Percentiles rank a stretch among this genome's conserved stretches.
Evolutionary conservation across 768 basidiomycete species (phyloP).

Genomic region (Termitomyces heimii): DNA sequence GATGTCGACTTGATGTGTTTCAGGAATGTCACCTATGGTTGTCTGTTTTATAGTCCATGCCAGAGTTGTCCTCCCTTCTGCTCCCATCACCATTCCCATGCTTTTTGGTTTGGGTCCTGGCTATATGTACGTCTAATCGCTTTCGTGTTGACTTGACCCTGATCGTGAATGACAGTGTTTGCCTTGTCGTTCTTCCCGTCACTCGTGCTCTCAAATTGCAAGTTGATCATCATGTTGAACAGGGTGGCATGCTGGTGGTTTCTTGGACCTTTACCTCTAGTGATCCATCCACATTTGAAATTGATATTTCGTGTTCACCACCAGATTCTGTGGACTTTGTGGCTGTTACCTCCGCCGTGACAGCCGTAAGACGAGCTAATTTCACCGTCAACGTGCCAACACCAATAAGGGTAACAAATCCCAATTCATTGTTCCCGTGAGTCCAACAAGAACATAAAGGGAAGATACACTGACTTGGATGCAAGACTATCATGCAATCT

Average conservation of each 20-base stretch:
- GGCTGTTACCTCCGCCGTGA: neutral
- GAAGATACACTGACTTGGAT: neutral
- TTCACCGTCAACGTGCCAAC: rapidly evolving
- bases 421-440: neutral
- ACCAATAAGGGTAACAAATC: too few relatives aligned
- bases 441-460: neutral
- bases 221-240: rapidly evolving
- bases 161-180: neutral
- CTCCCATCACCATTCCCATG: neutral
- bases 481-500: neutral
- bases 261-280: neutral
- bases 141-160: neutral
- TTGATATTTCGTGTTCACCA: neutral
- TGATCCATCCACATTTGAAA: neutral
- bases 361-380: rapidly evolving
- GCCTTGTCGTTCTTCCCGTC: neutral
- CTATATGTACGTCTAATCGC: neutral
- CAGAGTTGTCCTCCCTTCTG: neutral
- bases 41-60: neutral
- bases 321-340: rapidly evolving
- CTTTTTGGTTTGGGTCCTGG: neutral
- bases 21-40: neutral
- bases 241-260: neutral
- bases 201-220: neutral
- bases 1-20: neutral